Conservation (phyloP, 208 protist species). For the Crithidia mellificae region DNA sequence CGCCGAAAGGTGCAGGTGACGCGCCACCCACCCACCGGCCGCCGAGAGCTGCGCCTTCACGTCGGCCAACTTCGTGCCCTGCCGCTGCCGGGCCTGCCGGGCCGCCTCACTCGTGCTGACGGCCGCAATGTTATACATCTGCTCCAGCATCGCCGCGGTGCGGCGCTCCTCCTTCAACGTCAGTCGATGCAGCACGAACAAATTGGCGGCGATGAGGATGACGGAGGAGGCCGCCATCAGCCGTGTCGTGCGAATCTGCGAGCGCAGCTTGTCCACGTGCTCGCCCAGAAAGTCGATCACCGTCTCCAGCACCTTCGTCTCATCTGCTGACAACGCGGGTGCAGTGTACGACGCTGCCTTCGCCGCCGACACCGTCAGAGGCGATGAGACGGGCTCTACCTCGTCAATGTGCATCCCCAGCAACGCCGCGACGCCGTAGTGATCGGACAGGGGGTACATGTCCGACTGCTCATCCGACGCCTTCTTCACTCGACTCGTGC, state of each 20-base stretch:
- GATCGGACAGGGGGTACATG: conserved; percentile 76
- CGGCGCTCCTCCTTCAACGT: conserved; percentile 28
- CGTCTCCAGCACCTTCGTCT: conserved; percentile 43
- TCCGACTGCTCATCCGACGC: neutral
- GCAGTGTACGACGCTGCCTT: neutral
- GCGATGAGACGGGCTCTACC: conserved; percentile 1
- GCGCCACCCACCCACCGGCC: conserved; percentile 12
- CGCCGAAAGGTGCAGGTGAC: conserved; percentile 5
- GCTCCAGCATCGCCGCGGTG: conserved; percentile 39
- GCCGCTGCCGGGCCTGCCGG: too few relatives aligned
- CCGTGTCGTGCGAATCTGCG: conserved; percentile 44
- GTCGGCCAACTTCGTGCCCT: neutral
- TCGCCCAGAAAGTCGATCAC: conserved; percentile 46
- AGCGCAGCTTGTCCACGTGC: conserved; percentile 42
- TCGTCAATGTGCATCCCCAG: conserved; percentile 41
- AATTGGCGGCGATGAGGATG: conserved; percentile 32
- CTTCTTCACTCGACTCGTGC: neutral
- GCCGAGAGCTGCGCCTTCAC: conserved; percentile 11
- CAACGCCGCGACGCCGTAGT: conserved; percentile 83
- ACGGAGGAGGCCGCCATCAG: conserved; percentile 40
- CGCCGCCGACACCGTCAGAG: neutral
- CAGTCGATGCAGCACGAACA: conserved; percentile 31
- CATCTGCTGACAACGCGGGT: conserved; percentile 37
- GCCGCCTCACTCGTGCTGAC: neutral
- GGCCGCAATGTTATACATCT: conserved; percentile 44